Percentiles rank a stretch among this genome's conserved stretches.
phyloP scores from a whole-genome alignment of 257 asterid genomes.

The Knoxia roxburghii region DNA sequence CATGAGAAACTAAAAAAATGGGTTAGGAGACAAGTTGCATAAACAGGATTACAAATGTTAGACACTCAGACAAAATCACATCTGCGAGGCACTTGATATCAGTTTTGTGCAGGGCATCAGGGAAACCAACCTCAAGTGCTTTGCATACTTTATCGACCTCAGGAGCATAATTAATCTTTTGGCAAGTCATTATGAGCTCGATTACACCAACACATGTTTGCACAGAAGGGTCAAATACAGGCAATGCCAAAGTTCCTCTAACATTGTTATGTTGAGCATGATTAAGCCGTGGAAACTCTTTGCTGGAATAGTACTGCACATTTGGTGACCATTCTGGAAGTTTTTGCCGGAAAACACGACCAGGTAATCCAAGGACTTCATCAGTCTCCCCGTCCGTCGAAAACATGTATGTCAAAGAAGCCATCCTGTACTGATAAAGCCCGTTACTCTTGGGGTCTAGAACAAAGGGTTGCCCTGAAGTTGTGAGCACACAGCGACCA shows the following conservation, averaged over 20 bases:
- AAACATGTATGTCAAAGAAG: conserved; percentile 65
- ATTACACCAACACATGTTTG: conserved; percentile 81
- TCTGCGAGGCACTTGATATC: conserved; percentile 3
- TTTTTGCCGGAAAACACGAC: conserved; percentile 71
- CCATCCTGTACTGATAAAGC: conserved; percentile 84
- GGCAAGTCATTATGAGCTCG: conserved; percentile 94
- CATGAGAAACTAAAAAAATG: neutral
- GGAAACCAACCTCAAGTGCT: conserved; percentile 83
- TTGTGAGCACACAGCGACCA: conserved; percentile 69
- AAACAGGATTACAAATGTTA: neutral
- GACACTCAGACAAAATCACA: neutral
- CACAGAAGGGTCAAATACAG: conserved; percentile 87
- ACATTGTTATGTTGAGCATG: conserved; percentile 81
- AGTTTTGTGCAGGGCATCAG: conserved; percentile 10
- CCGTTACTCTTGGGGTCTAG: conserved; percentile 77
- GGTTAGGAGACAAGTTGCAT: neutral
- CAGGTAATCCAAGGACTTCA: conserved; percentile 75
- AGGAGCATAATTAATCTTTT: conserved; percentile 82
- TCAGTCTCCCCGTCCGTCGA: conserved; percentile 68
- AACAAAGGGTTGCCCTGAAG: conserved; percentile 89
- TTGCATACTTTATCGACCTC: conserved; percentile 97
- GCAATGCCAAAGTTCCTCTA: conserved; percentile 84
- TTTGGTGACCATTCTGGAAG: conserved; percentile 96
- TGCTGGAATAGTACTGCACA: conserved; percentile 88
- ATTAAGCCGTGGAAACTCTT: conserved; percentile 70